phyloP scores from a whole-genome alignment of 2,329 filamentous ascomycete species.

The Endothia cerciana region DNA sequence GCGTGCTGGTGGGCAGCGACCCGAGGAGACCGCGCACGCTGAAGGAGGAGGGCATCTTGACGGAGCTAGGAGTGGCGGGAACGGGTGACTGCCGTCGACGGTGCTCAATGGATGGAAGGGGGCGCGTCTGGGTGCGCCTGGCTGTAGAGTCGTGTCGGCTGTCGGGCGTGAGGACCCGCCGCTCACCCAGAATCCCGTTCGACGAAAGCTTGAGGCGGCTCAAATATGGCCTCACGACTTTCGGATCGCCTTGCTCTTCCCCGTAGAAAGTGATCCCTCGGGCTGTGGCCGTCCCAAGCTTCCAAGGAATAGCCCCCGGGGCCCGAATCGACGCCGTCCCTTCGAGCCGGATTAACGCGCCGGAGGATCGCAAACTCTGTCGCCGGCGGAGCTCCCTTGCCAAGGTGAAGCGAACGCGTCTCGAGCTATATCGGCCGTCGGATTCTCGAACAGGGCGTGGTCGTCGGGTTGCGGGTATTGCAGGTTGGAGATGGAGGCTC shows the following conservation, averaged over 20 bases:
- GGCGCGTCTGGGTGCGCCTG: not conserved
- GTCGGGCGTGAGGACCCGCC: not conserved
- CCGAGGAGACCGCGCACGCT: slow-evolving; percentile 24
- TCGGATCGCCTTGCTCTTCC: not conserved
- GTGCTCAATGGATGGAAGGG: not conserved
- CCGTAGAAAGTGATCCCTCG: not conserved
- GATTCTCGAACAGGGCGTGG: not conserved
- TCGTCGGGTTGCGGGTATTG: not conserved
- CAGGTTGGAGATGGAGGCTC: not conserved
- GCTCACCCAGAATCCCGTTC: not conserved
- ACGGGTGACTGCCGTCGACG: not conserved
- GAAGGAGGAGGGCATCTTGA: slow-evolving; percentile 14
- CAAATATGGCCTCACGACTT: not conserved
- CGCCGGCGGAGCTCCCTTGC: not conserved
- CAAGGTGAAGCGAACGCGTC: not conserved
- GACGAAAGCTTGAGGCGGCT: not conserved
- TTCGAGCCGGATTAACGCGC: not conserved
- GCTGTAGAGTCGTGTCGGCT: not conserved
- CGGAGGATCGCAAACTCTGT: not conserved
- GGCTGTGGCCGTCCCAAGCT: not conserved
- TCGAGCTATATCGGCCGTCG: not conserved
- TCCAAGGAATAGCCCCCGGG: not conserved
- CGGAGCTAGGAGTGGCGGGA: not conserved
- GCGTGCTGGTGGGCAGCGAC: slow-evolving; percentile 14
- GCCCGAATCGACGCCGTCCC: too few relatives aligned